Evolutionary conservation across 306 rosid genomes (phyloP).

Genomic region (Myrica gale): DNA sequence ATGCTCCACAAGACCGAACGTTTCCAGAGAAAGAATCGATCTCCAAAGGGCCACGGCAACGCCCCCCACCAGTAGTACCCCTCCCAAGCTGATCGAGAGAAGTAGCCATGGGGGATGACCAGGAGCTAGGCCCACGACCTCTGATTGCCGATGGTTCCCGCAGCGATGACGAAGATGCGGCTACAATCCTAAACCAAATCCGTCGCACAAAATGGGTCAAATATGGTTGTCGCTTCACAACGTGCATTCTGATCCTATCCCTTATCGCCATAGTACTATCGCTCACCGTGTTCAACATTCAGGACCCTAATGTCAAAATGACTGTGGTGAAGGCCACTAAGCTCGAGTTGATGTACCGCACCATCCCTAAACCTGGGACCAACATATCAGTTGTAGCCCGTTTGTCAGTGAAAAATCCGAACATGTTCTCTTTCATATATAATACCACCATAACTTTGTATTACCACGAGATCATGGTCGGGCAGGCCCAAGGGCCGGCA

Average conservation of each 20-base stretch:
- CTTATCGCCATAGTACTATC: slow-evolving; percentile 27
- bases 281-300: slow-evolving; percentile 47
- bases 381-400: slow-evolving; percentile 46
- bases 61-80: too few relatives aligned
- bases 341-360: slow-evolving; percentile 30
- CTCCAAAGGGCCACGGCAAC: too few relatives aligned
- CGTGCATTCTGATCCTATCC: slow-evolving; percentile 19
- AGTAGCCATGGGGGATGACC: too few relatives aligned
- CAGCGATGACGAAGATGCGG: slow-evolving; percentile 24
- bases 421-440: slow-evolving; percentile 46
- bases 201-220: slow-evolving; percentile 29
- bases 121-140: slow-evolving; percentile 45
- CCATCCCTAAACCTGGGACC: slow-evolving; percentile 32
- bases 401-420: slow-evolving; percentile 52
- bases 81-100: too few relatives aligned
- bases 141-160: slow-evolving; percentile 20
- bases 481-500: slow-evolving; percentile 49
- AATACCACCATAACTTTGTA: slow-evolving; percentile 53
- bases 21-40: too few relatives aligned
- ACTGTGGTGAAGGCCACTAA: slow-evolving; percentile 36
- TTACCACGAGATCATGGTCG: slow-evolving; percentile 37
- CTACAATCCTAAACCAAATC: background rate
- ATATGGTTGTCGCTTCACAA: slow-evolving; percentile 28
- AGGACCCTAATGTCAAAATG: slow-evolving; percentile 48
- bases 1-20: too few relatives aligned